phyloP scores from a whole-genome alignment of 208 protist genomes.

The Crithidia sp. region DNA sequence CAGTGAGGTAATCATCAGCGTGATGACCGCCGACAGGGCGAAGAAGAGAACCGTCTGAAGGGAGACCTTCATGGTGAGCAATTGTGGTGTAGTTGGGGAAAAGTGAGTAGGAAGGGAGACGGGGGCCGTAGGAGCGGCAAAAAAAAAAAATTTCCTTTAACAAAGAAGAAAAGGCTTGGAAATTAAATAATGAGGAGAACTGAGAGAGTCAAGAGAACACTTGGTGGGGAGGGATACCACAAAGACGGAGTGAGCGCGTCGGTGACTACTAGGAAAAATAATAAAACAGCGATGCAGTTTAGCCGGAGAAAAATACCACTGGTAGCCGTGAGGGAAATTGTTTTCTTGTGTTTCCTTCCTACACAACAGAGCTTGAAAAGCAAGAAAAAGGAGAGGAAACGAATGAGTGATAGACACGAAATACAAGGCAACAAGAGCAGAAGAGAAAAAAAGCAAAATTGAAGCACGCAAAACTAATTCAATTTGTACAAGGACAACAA shows the following conservation, averaged over 20 bases:
- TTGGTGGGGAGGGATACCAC: background rate
- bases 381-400: background rate
- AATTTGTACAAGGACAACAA: too few relatives aligned
- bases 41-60: constrained; percentile 13
- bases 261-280: background rate
- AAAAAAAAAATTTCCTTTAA: background rate
- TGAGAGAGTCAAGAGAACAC: background rate
- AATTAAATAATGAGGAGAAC: background rate
- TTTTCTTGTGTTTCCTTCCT: too few relatives aligned
- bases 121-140: background rate
- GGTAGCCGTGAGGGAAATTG: background rate
- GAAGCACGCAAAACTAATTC: too few relatives aligned
- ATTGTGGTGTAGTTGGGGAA: background rate
- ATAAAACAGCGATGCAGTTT: background rate
- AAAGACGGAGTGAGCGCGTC: background rate
- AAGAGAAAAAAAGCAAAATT: background rate
- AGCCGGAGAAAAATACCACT: background rate
- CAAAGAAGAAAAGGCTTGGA: background rate
- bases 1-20: background rate
- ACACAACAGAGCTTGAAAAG: background rate
- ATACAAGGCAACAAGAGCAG: too few relatives aligned
- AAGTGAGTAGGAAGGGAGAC: too few relatives aligned
- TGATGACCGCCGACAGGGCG: background rate
- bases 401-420: too few relatives aligned
- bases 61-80: constrained; percentile 15